Base-by-base conservation (phyloP, 495 filamentous ascomycete species). In the Aspergillus conjunctus region DNA sequence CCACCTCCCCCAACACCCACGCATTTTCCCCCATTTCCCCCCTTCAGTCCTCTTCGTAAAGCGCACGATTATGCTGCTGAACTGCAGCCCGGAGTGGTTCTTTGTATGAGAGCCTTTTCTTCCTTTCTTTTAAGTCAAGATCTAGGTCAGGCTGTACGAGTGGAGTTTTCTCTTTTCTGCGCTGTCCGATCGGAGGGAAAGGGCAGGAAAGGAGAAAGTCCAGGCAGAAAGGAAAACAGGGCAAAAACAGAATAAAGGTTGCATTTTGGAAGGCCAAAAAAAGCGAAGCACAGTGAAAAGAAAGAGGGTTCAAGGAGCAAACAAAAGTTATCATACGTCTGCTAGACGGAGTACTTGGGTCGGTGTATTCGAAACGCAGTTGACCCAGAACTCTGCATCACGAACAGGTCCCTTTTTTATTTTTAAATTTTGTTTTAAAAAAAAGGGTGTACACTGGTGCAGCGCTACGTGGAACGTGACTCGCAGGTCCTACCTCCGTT, bases 21-120 rank as follows among this genome's bases (percentile, higher is more conserved):
- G 63, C 46, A 58, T 62, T 59, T 61, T 62, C 51, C 60, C 57
- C 63, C 55, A 58, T 61, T 64, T 52, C 41, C 60, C 57, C 56
- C 66, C 61, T 61, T 64, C 60, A 64, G 65, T 57, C 60, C 66
- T 68, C 64, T 66, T 69, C 73, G 78, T 80, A 80, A 80, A 77
- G 72, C 72, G 69, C 76, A 74, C 71, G 68, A 77, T 68, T 70
- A 72, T 77, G 70, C 70, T 73, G 68, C 71, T 69, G 53, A 66
- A 61, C 51, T 58, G 68, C 70, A 68, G 66, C 59, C 34, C 58
- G 66, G 66, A 71, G 66, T 70, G 72, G 72, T 64, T 76, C 70
- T 71, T 72, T 66, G 71, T 73, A 73, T 73, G 70, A 74, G 68
- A 71, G 65, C 68, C 66, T 46, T 53, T 61, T 66, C 63, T 62